Evolutionary conservation across 2,329 filamentous ascomycete genomes (phyloP), one percentile per base, ranked within the genome.

Genomic region (Aspergillus sp.): DNA sequence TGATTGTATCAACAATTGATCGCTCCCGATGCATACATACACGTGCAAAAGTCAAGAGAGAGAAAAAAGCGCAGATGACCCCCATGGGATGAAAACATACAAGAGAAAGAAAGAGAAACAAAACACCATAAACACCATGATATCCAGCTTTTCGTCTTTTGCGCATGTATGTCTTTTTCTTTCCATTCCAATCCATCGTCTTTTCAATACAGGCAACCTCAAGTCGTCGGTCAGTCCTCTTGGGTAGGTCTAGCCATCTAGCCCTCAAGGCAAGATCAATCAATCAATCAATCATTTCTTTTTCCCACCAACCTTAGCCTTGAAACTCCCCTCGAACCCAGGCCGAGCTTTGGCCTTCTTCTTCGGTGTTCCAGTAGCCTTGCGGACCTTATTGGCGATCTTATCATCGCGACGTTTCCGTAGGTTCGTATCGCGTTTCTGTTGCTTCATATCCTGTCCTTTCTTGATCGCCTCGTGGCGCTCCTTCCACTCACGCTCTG

Each of bases 401-500:
- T 89, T 90, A 54, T 86, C 85, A 43, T 93, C 88, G 56, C 79
- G 78, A 54, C 86, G 77, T 69, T 86, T 85, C 58, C 76, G 75
- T 53, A 91, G 72, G 64, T 91, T 91, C 42, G 86, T 85, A 61
- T 89, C 86, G 52, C 85, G 78, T 75, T 94, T 94, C 68, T 82
- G 81, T 62, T 91, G 88, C 64, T 83, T 84, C 57, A 86, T 83
- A 45, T 88, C 85, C 64, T 86, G 85, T 42, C 85, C 75, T 68
- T 86, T 85, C 54, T 80, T 78, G 42, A 97, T 82, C 29, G 83
- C 83, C 29, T 85, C 80, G 35, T 80, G 71, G 42, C 87, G 77
- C 48, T 88, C 85, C 41, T 73, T 78, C 87, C 93, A 97, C 62
- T 93, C 88, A 63, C 85, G 84, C 66, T 88, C 88, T 63, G 87